phyloP scores from a whole-genome alignment of 108 stramenopile species.

The Aureococcus anophagefferens region DNA sequence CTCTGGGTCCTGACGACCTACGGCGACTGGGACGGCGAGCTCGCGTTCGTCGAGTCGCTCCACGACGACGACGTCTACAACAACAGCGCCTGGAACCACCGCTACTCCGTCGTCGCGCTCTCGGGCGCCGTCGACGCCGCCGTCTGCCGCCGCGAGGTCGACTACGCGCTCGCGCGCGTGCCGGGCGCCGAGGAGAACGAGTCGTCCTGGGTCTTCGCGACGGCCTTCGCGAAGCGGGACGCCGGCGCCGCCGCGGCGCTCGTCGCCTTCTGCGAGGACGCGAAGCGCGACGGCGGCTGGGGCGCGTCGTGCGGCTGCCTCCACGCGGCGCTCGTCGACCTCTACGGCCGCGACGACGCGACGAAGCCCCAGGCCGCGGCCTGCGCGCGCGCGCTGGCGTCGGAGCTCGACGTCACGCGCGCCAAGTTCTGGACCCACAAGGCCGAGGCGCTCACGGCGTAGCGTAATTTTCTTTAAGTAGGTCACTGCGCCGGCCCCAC shows the following conservation, averaged over 20 bases:
- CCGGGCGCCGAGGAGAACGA: not conserved
- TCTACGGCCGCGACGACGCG: too few species aligned
- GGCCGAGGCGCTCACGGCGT: too few species aligned
- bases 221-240: not conserved
- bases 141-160: not conserved
- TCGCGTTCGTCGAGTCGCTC: constrained; percentile 51
- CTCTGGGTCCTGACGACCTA: constrained; percentile 71
- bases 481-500: too few species aligned
- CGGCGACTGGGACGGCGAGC: constrained; percentile 58
- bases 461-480: too few species aligned
- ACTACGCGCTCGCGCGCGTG: not conserved
- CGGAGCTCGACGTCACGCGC: too few species aligned
- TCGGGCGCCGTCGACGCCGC: not conserved
- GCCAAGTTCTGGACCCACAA: too few species aligned
- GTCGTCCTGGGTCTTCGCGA: not conserved
- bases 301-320: too few species aligned
- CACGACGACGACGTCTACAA: constrained; percentile 75
- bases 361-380: too few species aligned
- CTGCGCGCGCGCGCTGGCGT: too few species aligned
- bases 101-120: constrained; percentile 81
- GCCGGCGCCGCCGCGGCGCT: not conserved
- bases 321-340: too few species aligned
- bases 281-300: not conserved
- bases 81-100: constrained; percentile 96
- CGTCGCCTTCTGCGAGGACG: not conserved